These are phyloP conservation scores for Atalantia buxifolia DNA, from an alignment of 345 rosid species.

Conservation along the genomic window DNA sequence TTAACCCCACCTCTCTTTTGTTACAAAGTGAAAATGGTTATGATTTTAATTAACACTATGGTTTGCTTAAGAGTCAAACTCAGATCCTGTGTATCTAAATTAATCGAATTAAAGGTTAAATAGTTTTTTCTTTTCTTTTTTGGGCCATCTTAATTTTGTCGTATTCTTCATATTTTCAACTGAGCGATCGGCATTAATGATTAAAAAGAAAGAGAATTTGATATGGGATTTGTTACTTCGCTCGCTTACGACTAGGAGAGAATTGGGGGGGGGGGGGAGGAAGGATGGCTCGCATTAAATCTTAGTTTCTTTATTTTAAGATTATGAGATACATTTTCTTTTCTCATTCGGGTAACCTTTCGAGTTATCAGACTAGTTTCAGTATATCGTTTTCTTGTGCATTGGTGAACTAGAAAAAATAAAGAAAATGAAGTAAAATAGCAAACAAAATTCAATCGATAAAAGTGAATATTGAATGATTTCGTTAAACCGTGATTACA, in stretches of 20 bases:
- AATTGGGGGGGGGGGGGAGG: no score
- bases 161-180: neutral
- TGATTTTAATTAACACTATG: conserved; percentile 10
- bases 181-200: neutral
- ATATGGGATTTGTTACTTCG: no score
- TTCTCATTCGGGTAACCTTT: neutral
- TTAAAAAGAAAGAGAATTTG: no score
- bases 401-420: no score
- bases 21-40: conserved; percentile 12
- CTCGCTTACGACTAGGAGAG: neutral
- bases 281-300: no score
- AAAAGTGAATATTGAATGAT: neutral
- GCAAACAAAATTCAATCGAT: neutral
- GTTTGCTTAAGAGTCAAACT: neutral
- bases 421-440: neutral
- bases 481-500: neutral
- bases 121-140: neutral
- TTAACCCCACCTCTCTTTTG: neutral
- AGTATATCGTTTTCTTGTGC: no score
- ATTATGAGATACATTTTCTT: no score
- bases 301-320: neutral
- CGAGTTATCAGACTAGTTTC: neutral
- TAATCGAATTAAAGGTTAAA: neutral
- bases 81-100: neutral
- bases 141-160: neutral